phyloP scores from a whole-genome alignment of 2,329 filamentous ascomycete genomes.

The Tricladium varicosporioides region DNA sequence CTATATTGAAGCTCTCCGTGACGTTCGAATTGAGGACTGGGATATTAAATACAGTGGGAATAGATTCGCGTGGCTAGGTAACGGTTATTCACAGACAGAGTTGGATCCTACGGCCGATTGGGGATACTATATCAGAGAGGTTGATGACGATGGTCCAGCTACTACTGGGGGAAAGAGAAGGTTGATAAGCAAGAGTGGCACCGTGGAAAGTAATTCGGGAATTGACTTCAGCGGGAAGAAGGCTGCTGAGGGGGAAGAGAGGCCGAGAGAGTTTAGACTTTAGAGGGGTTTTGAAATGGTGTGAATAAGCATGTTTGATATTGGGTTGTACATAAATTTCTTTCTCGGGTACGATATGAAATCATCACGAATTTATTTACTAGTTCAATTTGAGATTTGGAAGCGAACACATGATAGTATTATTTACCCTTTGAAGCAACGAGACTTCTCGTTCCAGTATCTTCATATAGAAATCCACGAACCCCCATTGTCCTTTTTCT shows the following conservation, averaged over 20 bases:
- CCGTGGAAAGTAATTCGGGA: conserved; percentile 15
- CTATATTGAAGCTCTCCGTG: conserved; percentile 46
- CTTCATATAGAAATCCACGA: no score
- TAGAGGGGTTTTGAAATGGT: background rate
- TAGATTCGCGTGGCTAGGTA: conserved; percentile 40
- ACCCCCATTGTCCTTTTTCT: no score
- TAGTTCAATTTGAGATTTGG: no score
- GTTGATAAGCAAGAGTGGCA: conserved; percentile 32
- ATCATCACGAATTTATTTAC: no score
- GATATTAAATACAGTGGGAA: conserved; percentile 40
- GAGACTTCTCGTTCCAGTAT: no score
- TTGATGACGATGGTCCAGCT: conserved; percentile 35
- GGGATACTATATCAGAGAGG: conserved; percentile 39
- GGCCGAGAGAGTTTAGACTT: background rate
- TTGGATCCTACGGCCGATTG: conserved; percentile 39
- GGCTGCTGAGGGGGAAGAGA: background rate
- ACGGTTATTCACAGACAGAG: conserved; percentile 42
- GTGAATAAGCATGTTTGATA: background rate
- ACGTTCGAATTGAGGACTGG: conserved; percentile 46
- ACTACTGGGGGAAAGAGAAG: conserved; percentile 25
- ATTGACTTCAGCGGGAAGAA: conserved; percentile 23
- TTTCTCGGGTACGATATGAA: background rate
- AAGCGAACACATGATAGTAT: no score
- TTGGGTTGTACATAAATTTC: background rate
- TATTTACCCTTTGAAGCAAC: no score